Percentiles rank a stretch among this genome's conserved stretches.
Conservation (phyloP, 257 asterid genomes). For the Dorcoceras hygrometricum region DNA sequence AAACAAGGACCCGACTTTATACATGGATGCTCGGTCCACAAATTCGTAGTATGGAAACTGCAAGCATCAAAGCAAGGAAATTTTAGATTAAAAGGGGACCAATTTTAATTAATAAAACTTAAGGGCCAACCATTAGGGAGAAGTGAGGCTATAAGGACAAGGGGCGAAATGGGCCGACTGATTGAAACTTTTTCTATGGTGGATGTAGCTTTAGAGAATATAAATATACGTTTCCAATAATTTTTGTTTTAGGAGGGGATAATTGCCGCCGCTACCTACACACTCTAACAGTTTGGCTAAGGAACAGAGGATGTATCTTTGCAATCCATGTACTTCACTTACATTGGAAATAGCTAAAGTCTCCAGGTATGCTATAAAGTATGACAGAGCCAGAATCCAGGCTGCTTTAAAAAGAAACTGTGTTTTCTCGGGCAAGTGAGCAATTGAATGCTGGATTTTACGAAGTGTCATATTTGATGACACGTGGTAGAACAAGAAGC, state of each 20-base stretch:
- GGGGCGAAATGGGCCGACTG: background rate
- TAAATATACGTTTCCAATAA: background rate
- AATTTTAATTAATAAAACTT: background rate
- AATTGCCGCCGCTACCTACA: background rate
- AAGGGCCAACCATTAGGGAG: background rate
- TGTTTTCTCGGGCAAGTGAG: slow-evolving; percentile 65
- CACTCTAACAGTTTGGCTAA: background rate
- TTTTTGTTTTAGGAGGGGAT: background rate
- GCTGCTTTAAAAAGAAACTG: slow-evolving; percentile 65
- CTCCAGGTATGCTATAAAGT: slow-evolving; percentile 85
- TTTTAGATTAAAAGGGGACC: slow-evolving; percentile 2
- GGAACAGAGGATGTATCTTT: slow-evolving; percentile 4
- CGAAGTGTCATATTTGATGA: slow-evolving; percentile 85
- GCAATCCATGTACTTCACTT: slow-evolving; percentile 29
- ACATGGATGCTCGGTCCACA: slow-evolving; percentile 88
- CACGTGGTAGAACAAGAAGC: slow-evolving; percentile 94
- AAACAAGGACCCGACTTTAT: slow-evolving; percentile 92
- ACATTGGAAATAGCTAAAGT: slow-evolving; percentile 87
- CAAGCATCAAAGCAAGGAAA: slow-evolving; percentile 33
- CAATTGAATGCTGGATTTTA: slow-evolving; percentile 60
- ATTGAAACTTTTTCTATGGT: too few species aligned
- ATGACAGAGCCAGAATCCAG: slow-evolving; percentile 81
- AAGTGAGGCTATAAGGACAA: too few species aligned
- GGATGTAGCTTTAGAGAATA: background rate
- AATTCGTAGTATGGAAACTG: slow-evolving; percentile 95